Conservation (phyloP, 2,329 filamentous ascomycete genomes). For the Aspergillus tubingensis region DNA sequence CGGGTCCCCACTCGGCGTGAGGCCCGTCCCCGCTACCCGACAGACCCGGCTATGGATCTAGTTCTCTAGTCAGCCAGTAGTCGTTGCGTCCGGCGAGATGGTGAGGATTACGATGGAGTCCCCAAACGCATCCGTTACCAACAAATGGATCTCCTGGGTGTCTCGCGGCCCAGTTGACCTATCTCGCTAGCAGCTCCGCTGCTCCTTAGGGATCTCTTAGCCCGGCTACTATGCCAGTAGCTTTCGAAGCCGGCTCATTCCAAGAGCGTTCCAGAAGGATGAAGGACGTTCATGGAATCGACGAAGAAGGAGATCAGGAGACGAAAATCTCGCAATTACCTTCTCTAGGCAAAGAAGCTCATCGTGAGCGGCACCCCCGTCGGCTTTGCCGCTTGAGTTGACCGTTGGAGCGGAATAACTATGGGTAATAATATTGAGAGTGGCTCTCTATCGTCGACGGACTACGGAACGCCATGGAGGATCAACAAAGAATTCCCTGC, state of each 20-base stretch:
- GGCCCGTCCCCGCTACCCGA: slow-evolving; percentile 26
- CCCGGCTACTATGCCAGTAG: slow-evolving; percentile 8
- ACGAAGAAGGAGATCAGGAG: slow-evolving; percentile 15
- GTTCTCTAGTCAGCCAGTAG: slow-evolving; percentile 7
- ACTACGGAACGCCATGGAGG: slow-evolving; percentile 12
- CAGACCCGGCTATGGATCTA: slow-evolving; percentile 13
- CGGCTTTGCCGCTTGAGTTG: not conserved
- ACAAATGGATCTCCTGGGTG: not conserved
- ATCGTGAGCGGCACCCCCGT: not conserved
- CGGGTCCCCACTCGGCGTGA: slow-evolving; percentile 26
- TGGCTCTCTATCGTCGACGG: not conserved
- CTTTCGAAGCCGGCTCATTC: slow-evolving; percentile 17
- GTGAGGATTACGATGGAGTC: not conserved
- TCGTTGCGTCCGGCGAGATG: not conserved
- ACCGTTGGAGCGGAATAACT: not conserved
- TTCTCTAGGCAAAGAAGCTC: not conserved
- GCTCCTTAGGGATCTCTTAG: not conserved
- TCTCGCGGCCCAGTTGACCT: not conserved
- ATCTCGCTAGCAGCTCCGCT: slow-evolving; percentile 1
- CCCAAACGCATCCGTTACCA: slow-evolving; percentile 4
- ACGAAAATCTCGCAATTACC: not conserved
- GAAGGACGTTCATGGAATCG: slow-evolving; percentile 15
- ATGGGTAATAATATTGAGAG: not conserved
- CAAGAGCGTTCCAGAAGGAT: slow-evolving; percentile 26
- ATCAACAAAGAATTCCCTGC: slow-evolving; percentile 21